Evolutionary conservation across 345 rosid genomes (phyloP).

Genomic region (Bruguiera gymnorhiza): DNA sequence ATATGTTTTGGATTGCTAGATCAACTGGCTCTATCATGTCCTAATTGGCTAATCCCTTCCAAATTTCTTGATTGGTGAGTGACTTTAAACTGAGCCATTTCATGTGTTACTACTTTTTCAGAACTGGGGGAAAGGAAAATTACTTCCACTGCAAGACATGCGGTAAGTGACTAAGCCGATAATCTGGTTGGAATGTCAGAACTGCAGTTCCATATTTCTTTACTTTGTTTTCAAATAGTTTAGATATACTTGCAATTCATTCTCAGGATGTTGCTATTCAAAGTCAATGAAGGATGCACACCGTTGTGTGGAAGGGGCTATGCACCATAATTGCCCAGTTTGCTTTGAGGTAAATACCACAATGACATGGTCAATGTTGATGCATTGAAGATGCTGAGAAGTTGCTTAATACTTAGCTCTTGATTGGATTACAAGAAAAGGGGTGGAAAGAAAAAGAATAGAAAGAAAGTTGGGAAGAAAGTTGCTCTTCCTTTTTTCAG

Average conservation of each 20-base stretch:
- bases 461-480: too few relatives aligned
- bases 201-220: neutral
- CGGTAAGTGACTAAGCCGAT: conserved; percentile 34
- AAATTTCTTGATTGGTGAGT: neutral
- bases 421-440: too few relatives aligned
- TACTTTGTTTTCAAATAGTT: neutral
- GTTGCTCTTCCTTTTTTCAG: too few relatives aligned
- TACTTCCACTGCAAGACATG: conserved; percentile 62
- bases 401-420: neutral
- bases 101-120: conserved; percentile 24
- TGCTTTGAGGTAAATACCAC: conserved; percentile 59
- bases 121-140: conserved; percentile 60
- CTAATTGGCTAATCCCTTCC: neutral
- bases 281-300: conserved; percentile 50
- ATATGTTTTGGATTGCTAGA: neutral
- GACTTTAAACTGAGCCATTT: neutral
- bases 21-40: neutral
- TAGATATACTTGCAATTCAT: conserved; percentile 6
- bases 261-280: conserved; percentile 61
- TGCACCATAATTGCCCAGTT: conserved; percentile 76
- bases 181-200: neutral
- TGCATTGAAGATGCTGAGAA: neutral
- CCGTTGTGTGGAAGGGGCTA: conserved; percentile 61
- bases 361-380: neutral
- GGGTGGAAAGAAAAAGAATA: too few relatives aligned